Conservation (phyloP, 257 asterid genomes). For the Nicotiana paniculata region DNA sequence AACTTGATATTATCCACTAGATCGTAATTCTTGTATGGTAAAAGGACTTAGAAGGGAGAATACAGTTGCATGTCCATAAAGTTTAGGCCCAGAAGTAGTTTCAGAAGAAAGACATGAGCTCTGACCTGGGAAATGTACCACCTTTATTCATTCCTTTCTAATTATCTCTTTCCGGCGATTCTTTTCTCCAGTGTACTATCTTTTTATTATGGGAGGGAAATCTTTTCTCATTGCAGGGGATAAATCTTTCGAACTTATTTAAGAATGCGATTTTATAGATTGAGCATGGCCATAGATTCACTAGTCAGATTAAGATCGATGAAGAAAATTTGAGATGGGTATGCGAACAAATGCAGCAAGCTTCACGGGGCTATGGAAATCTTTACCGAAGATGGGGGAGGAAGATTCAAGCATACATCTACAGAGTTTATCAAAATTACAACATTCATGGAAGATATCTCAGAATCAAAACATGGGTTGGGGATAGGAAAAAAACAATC, state of each 20-base stretch:
- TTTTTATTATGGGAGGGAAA: no score
- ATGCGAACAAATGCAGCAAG: background rate
- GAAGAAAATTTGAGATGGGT: background rate
- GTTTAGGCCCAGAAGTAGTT: no score
- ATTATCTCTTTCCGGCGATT: no score
- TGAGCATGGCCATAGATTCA: background rate
- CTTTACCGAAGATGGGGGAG: background rate
- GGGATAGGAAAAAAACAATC: background rate
- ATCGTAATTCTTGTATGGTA: background rate
- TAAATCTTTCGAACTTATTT: no score
- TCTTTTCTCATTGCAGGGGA: no score
- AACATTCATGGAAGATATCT: background rate
- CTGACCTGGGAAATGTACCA: no score
- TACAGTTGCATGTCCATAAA: background rate
- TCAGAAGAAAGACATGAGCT: no score
- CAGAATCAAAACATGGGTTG: background rate
- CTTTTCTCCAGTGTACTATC: no score
- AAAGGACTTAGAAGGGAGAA: background rate
- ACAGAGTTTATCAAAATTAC: background rate
- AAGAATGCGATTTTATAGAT: no score
- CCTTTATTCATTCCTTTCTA: no score
- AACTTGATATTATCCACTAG: background rate
- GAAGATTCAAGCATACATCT: background rate
- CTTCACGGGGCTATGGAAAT: background rate
- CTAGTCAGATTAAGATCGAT: background rate